These are phyloP conservation scores for Vigna mungo DNA, from an alignment of 306 rosid genomes.

Conservation along the genomic window DNA sequence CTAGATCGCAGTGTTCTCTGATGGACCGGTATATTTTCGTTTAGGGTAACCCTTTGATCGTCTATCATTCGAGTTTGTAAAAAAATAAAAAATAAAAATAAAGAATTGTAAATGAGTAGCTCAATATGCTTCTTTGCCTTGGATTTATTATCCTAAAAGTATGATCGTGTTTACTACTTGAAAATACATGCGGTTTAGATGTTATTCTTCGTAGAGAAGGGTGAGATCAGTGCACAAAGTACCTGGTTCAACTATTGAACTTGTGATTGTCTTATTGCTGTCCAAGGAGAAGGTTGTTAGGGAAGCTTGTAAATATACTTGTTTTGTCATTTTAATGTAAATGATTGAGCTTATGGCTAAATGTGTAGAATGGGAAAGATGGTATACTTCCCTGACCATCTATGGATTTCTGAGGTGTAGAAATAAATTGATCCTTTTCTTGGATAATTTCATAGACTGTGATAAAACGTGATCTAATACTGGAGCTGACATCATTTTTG, in stretches of 20 bases:
- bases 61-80: neutral
- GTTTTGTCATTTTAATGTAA: neutral
- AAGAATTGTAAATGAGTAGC: neutral
- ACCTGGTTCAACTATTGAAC: slow-evolving; percentile 10
- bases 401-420: neutral
- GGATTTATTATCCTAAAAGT: neutral
- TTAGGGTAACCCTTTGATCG: neutral
- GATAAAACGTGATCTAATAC: slow-evolving; percentile 8
- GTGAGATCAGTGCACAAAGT: slow-evolving; percentile 24
- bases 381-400: neutral
- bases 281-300: neutral
- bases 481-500: slow-evolving; percentile 31
- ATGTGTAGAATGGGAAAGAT: neutral
- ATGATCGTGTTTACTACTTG: neutral
- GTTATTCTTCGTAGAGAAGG: slow-evolving; percentile 20
- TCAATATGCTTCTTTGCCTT: slow-evolving; percentile 1
- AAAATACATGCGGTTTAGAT: too few species aligned
- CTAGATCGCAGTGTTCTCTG: slow-evolving; percentile 32
- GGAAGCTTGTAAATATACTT: neutral
- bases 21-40: neutral
- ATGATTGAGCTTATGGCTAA: neutral
- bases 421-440: neutral
- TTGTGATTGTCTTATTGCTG: slow-evolving; percentile 29
- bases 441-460: slow-evolving; percentile 4
- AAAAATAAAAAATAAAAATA: too few species aligned